Evolutionary conservation across 768 basidiomycete genomes (phyloP).

Genomic region (Macrolepiota albuminosa): DNA sequence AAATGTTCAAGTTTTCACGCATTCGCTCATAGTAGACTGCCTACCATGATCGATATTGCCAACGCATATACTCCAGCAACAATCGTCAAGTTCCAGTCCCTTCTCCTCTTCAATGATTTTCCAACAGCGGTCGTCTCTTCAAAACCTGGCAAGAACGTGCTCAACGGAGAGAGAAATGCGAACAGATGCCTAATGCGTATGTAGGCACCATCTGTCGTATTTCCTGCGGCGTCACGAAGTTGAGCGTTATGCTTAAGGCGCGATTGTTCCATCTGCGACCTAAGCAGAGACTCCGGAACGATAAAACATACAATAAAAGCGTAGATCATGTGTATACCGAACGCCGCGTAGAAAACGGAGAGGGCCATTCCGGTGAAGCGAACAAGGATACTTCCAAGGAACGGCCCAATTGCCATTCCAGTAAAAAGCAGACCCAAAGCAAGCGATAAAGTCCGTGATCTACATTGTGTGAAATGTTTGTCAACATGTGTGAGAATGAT

Average conservation of each 20-base stretch:
- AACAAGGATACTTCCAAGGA: conserved; percentile 64
- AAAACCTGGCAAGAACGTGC: conserved; percentile 50
- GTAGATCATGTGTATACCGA: conserved; percentile 44
- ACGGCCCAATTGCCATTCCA: conserved; percentile 78
- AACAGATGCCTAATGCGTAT: conserved; percentile 44
- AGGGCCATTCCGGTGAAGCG: conserved; percentile 47
- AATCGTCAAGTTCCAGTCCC: conserved; percentile 65
- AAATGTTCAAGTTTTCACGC: not conserved
- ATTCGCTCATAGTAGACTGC: conserved; percentile 1
- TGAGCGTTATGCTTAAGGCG: conserved; percentile 31
- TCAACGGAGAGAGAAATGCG: conserved; percentile 67
- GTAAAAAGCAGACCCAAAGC: conserved; percentile 61
- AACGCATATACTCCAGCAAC: conserved; percentile 51
- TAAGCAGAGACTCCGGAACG: conserved; percentile 75
- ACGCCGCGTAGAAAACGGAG: conserved; percentile 69
- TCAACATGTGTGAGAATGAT: not conserved
- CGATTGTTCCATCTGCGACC: conserved; percentile 39
- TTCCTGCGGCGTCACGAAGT: conserved; percentile 15
- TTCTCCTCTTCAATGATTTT: conserved; percentile 37
- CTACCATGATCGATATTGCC: conserved; percentile 42
- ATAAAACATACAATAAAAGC: conserved; percentile 47
- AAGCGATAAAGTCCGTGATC: conserved; percentile 63
- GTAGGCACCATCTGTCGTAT: conserved; percentile 20
- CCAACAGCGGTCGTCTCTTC: conserved; percentile 14
- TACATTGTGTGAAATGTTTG: conserved; percentile 18